A percentile compares a stretch with the other conserved stretches of the same genome.
These are phyloP conservation scores for Cystobasidium sp. DNA, from an alignment of 1,284 basidiomycete species.

Conservation along the genomic window DNA sequence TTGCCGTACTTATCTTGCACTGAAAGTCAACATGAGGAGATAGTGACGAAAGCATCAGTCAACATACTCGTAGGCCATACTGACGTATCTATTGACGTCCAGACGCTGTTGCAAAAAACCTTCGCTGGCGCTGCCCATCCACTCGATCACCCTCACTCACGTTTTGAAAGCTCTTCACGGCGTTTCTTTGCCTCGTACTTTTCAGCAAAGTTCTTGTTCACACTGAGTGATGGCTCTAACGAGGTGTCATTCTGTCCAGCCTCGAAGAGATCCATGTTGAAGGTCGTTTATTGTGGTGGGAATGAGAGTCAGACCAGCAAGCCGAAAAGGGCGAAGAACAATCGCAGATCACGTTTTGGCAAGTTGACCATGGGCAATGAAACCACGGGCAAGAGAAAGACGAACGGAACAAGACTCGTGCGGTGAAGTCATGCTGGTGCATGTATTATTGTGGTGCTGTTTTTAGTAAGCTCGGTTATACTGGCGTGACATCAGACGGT, in stretches of 20 bases:
- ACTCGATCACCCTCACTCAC: slow-evolving; percentile 61
- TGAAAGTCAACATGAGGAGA: slow-evolving; percentile 55
- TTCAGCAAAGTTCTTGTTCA: slow-evolving; percentile 81
- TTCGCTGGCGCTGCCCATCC: not conserved
- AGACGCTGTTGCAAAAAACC: slow-evolving; percentile 14
- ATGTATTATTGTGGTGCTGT: no score
- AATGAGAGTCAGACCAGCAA: not conserved
- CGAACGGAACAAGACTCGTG: no score
- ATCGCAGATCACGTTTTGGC: slow-evolving; percentile 28
- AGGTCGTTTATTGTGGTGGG: not conserved
- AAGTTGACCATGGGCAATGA: not conserved
- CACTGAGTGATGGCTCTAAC: slow-evolving; percentile 61
- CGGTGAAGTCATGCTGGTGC: no score
- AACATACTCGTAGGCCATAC: slow-evolving; percentile 15
- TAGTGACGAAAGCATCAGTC: slow-evolving; percentile 30
- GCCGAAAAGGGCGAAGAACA: not conserved
- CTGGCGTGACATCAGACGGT: no score
- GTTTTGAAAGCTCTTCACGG: slow-evolving; percentile 75
- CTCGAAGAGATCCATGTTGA: slow-evolving; percentile 23
- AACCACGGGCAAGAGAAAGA: no score
- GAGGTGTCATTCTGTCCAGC: slow-evolving; percentile 1
- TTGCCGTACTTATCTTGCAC: slow-evolving; percentile 80
- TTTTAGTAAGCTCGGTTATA: no score
- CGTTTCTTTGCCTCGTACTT: slow-evolving; percentile 80
- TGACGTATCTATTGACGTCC: not conserved